Percentiles rank a stretch among this genome's conserved stretches.
These are phyloP conservation scores for Amaranthus palmeri DNA, from an alignment of 148 eudicot species.

Conservation along the genomic window DNA sequence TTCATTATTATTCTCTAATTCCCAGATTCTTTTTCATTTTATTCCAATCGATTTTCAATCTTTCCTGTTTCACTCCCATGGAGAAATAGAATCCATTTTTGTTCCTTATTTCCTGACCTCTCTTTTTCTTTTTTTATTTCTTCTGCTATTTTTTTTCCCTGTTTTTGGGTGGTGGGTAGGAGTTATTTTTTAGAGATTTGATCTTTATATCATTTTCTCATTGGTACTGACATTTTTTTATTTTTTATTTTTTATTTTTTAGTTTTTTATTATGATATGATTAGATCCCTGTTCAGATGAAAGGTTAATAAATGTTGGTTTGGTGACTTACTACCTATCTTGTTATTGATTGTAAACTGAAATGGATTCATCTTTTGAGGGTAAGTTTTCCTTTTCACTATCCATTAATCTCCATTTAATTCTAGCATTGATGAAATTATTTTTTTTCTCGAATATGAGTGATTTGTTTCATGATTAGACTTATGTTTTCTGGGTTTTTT, in stretches of 20 bases:
- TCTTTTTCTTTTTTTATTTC: neutral
- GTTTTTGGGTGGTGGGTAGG: neutral
- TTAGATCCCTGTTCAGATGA: constrained; percentile 15
- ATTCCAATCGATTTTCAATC: neutral
- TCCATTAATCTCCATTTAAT: neutral
- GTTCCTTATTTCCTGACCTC: neutral
- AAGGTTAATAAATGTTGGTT: constrained; percentile 24
- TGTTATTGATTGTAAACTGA: constrained; percentile 14
- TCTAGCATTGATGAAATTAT: neutral
- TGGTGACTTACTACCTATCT: constrained; percentile 20
- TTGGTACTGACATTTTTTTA: neutral
- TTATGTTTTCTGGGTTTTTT: neutral
- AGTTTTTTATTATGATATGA: constrained; percentile 12
- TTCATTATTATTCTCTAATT: neutral
- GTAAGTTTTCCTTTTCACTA: constrained; percentile 25
- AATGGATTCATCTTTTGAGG: constrained; percentile 60
- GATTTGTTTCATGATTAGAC: neutral
- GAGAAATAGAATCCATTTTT: constrained; percentile 15
- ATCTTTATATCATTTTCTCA: constrained; percentile 2
- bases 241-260: constrained; percentile 6
- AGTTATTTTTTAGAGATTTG: neutral
- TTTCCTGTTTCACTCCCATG: too few species aligned
- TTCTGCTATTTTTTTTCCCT: neutral
- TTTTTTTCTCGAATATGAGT: neutral
- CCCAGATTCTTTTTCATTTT: constrained; percentile 14